Conservation (phyloP, 2,329 filamentous ascomycete species). For the Apiospora aurea region DNA sequence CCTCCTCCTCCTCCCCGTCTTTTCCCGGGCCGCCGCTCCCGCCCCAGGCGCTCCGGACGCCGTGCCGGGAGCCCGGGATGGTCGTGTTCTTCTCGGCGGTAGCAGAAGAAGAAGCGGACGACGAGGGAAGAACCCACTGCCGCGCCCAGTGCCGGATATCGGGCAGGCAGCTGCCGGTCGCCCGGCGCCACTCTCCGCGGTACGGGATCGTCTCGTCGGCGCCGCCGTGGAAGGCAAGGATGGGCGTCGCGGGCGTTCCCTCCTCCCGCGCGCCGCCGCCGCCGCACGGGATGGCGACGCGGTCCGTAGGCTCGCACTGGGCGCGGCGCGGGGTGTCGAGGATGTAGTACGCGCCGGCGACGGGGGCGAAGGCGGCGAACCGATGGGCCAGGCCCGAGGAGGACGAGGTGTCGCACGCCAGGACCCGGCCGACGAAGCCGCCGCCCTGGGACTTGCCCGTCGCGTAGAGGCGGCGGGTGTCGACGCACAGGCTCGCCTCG, state of each 20-base stretch:
- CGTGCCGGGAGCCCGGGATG: conserved; percentile 20
- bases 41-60: conserved; percentile 20
- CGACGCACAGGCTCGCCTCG: conserved; percentile 28
- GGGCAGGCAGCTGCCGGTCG: conserved; percentile 45
- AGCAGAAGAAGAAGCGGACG: too few relatives aligned
- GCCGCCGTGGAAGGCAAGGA: conserved; percentile 57
- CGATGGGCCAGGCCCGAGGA: neutral
- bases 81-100: neutral
- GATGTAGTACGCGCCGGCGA: conserved; percentile 30
- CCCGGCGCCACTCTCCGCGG: conserved; percentile 47
- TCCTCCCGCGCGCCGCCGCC: conserved; percentile 33
- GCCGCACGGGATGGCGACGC: conserved; percentile 42
- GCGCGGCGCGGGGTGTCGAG: neutral
- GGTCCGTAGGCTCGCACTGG: conserved; percentile 39
- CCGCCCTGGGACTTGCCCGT: conserved; percentile 32
- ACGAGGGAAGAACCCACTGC: conserved; percentile 38
- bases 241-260: conserved; percentile 40
- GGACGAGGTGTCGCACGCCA: conserved; percentile 26
- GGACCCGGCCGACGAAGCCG: conserved; percentile 28
- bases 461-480: conserved; percentile 31
- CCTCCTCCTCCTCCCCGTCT: neutral
- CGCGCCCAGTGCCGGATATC: conserved; percentile 46
- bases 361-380: conserved; percentile 31
- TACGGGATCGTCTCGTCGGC: conserved; percentile 53
- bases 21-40: too few relatives aligned